Conservation (phyloP, 1,139 yeast genomes). For the Nadsonia commutata region DNA sequence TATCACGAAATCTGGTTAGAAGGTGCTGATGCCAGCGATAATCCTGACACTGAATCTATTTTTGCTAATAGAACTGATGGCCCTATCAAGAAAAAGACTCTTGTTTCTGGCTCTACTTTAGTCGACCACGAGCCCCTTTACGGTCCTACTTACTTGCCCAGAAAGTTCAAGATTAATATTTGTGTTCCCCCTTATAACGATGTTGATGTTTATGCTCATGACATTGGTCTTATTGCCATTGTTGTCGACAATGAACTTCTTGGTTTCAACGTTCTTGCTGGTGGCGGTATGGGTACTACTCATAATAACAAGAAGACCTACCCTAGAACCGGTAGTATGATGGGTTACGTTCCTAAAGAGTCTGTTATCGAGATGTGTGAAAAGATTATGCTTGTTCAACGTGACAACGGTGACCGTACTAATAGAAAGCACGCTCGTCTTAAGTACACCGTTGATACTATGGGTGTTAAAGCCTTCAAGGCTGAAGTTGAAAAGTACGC, state of each 20-base stretch:
- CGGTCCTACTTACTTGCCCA: conserved; percentile 78
- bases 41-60: conserved; percentile 41
- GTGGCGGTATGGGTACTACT: conserved; percentile 99
- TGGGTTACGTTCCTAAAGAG: conserved; percentile 61
- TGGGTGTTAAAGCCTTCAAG: conserved; percentile 75
- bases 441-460: conserved; percentile 88
- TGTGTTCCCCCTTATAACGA: conserved; percentile 96
- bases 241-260: conserved; percentile 41
- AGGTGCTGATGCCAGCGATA: conserved; percentile 67
- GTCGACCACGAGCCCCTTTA: conserved; percentile 69
- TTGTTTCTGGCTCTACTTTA: conserved; percentile 49
- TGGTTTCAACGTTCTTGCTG: conserved; percentile 83
- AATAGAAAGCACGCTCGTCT: conserved; percentile 97
- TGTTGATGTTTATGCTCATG: conserved; percentile 93
- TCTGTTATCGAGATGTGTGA: conserved; percentile 71
- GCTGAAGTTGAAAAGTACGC: conserved; percentile 68
- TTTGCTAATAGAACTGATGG: conserved; percentile 67
- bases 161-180: conserved; percentile 90
- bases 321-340: conserved; percentile 82
- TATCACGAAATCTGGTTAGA: conserved; percentile 95
- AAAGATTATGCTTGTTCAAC: conserved; percentile 83
- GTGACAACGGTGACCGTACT: conserved; percentile 90
- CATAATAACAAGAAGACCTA: conserved; percentile 95
- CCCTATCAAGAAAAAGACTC: conserved; percentile 75
- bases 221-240: conserved; percentile 83